Base-by-base conservation (phyloP, 2,329 filamentous ascomycete species). In the Claviceps pazoutovae region DNA sequence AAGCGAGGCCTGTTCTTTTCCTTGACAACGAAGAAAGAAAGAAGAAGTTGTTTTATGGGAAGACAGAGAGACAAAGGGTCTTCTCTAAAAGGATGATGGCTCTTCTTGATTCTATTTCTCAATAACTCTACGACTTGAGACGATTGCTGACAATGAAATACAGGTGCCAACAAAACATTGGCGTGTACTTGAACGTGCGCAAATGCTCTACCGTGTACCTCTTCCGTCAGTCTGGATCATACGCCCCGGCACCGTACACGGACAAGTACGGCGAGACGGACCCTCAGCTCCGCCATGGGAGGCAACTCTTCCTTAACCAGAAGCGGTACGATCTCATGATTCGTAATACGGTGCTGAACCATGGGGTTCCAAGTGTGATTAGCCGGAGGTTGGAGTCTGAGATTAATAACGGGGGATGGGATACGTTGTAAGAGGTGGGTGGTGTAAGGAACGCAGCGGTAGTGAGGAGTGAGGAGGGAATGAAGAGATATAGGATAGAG, bases 331-430 rank as follows among this genome's bases (percentile, higher is more conserved):
- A 98, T 67, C 82, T 84, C 38, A 76, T 96, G 67, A 75, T 96
- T 53, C 77, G 93, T 49, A 87, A 84, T 58, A 82, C 90, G 44
- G 96, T 94, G 84, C 73, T 97, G 54, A 80, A 82, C 48, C 89
- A 96, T 60, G 84, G 86, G 4, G 81, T 98, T 30, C 90, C 90
- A 38, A 94, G 86, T 58, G 82, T 88, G 46, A 95, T 98, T 64
- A 87, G 86, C 57, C 77, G 93, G 58, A 91, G 88, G 68, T 69
- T 98, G 58, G 93, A 98, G 72, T 85, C 88, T 14, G 93, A 98
- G 66, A 88, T 96, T 45, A 98, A 98, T 64, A 96, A 88, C 60
- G 93, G 93, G 0, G 93, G 93, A 0, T 98, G 93, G 93, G 93
- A 98, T 71, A 96, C 82, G 41, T 55, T 69, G 52, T 69, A 59